Evolutionary conservation across 768 basidiomycete genomes (phyloP).

Genomic region (Strobilomyces confusus): DNA sequence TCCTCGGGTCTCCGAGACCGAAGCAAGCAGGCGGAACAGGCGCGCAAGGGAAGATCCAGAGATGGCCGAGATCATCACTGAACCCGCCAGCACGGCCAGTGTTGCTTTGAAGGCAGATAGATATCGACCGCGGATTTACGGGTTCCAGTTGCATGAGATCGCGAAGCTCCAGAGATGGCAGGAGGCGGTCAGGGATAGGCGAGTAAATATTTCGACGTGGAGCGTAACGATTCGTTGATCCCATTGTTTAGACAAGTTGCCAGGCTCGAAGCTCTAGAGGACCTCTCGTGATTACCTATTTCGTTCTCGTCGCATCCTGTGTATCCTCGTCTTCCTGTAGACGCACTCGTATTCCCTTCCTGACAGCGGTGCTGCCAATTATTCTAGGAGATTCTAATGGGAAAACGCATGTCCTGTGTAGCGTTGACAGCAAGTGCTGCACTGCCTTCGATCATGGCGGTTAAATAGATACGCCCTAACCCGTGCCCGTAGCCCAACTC

Average conservation of each 20-base stretch:
- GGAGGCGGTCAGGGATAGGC: slow-evolving; percentile 87
- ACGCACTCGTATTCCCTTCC: slow-evolving; percentile 1
- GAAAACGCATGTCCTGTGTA: not conserved
- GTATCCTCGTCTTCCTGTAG: slow-evolving; percentile 8
- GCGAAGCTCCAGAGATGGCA: slow-evolving; percentile 96
- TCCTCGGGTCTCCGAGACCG: slow-evolving; percentile 28
- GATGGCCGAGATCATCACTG: slow-evolving; percentile 53
- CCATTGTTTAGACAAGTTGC: slow-evolving; percentile 39
- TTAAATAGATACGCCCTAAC: not conserved
- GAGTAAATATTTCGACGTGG: slow-evolving; percentile 2
- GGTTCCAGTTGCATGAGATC: slow-evolving; percentile 92
- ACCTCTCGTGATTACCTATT: slow-evolving; percentile 22
- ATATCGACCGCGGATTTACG: slow-evolving; percentile 92
- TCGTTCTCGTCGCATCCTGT: not conserved
- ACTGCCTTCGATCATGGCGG: not conserved
- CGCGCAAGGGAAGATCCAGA: slow-evolving; percentile 55
- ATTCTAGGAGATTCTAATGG: not conserved
- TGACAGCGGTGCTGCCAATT: not conserved
- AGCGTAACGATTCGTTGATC: slow-evolving; percentile 3
- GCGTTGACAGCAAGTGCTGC: not conserved
- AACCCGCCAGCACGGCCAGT: slow-evolving; percentile 70
- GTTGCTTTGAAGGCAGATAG: slow-evolving; percentile 88
- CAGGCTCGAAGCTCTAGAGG: slow-evolving; percentile 47
- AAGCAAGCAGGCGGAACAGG: slow-evolving; percentile 34
- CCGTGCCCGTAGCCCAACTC: not conserved